Evolutionary conservation across 169 alveolate species (phyloP), one percentile per base, ranked within the genome.

Genomic region (Hepatocystis sp.): DNA sequence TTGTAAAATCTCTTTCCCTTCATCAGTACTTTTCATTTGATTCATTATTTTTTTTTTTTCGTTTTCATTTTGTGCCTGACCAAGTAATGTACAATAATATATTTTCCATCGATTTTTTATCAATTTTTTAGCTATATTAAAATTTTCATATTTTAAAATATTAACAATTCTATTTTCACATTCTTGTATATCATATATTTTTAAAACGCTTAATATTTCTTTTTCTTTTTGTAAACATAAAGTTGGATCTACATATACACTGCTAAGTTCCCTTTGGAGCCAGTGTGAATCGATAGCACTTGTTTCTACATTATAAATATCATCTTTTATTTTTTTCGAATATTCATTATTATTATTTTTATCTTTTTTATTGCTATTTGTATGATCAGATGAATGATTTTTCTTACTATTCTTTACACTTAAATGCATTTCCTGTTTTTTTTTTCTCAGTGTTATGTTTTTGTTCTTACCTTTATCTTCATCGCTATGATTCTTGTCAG

Each of bases 201-300:
- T 67, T 42, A 96, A 85, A 25, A 91, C 78, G 7, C 91, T 60
- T 46, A 96, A 60, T 11, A 97, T 93, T 67, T 96, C 96, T 89
- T 93, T 93, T 86, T 97, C 99, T 2, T 97, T 91, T 19, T 96
- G 97, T 39, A 95, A 91, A 10, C 97, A 95, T 44, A 88, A 28
- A 21, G 93, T 91, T 5, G 97, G 93, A 55, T 94, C 98, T 39
- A 89, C 84, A 84, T 90, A 95, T 13, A 95, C 86, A 61, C 91
- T 84, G 61, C 92, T 92, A 28, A 98, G 91, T 85, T 97, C 98
- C 36, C 98, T 91, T 91, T 98, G 98, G 67, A 98, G 93, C 99
- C 99, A 98, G 85, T 96, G 98, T 7, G 98, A 96, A 88, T 97
- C 99, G 23, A 97, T 95, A 66, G 93, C 91, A 71, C 91, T 93